phyloP scores from a whole-genome alignment of 2,329 filamentous ascomycete genomes.

The Fusarium tupiense region DNA sequence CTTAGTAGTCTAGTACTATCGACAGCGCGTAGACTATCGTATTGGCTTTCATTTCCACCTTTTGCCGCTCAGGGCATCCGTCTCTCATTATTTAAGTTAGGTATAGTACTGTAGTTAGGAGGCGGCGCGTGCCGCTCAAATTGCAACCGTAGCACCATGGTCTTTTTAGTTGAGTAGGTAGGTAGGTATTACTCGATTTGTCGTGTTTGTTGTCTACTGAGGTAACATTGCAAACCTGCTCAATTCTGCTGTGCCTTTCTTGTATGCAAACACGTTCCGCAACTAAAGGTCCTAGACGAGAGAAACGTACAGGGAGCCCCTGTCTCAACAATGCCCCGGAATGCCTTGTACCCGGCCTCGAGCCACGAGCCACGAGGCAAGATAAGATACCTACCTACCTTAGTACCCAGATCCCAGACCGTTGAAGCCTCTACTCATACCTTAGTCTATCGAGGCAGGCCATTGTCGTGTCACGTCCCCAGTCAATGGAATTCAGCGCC shows the following conservation, averaged over 20 bases:
- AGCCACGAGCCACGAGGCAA: slow-evolving; percentile 40
- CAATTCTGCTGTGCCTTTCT: neutral
- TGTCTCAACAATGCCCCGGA: slow-evolving; percentile 25
- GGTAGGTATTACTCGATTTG: neutral
- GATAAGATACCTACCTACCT: neutral
- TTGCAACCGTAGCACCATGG: slow-evolving; percentile 3
- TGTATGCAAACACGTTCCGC: neutral
- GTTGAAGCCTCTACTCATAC: slow-evolving; percentile 9
- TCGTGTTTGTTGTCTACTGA: neutral
- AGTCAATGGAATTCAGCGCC: neutral
- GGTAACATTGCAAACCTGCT: neutral
- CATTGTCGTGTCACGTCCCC: neutral
- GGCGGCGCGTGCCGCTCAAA: slow-evolving; percentile 2
- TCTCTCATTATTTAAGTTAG: neutral
- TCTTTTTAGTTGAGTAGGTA: neutral
- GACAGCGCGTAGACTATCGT: neutral
- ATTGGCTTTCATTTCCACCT: neutral
- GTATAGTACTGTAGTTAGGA: neutral
- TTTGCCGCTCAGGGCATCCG: neutral
- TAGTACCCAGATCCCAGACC: slow-evolving; percentile 5
- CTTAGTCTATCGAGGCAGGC: neutral
- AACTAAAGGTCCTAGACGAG: neutral
- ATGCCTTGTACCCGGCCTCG: slow-evolving; percentile 23
- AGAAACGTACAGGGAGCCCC: slow-evolving; percentile 21
- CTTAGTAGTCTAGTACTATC: neutral